These are phyloP conservation scores for Didymella segeticola DNA, from an alignment of 2,329 filamentous ascomycete species.

Conservation along the genomic window DNA sequence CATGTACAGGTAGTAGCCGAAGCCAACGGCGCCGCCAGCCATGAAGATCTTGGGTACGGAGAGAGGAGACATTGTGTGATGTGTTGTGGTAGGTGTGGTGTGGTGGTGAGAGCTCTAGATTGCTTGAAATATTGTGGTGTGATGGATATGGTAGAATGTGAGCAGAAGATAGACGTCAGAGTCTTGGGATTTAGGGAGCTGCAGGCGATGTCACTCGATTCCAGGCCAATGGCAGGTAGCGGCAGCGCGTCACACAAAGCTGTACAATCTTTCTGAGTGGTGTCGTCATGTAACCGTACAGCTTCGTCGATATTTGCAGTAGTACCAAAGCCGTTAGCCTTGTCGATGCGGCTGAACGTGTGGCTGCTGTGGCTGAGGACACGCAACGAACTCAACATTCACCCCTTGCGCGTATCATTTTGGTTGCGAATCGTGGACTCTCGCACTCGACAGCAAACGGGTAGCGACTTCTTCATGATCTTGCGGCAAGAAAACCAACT, in stretches of 20 bases:
- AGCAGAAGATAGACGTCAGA: constrained; percentile 9
- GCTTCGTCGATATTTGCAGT: constrained; percentile 6
- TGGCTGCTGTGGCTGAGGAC: constrained; percentile 24
- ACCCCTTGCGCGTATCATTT: constrained; percentile 27
- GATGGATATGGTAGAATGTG: constrained; percentile 7
- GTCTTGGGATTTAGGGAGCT: neutral
- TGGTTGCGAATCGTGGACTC: constrained; percentile 5
- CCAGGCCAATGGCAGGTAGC: constrained; percentile 12
- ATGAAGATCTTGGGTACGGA: constrained; percentile 48
- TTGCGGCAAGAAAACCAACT: constrained; percentile 19
- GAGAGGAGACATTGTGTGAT: constrained; percentile 37
- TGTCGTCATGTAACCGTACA: constrained; percentile 15
- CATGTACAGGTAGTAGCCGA: constrained; percentile 47
- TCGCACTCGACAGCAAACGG: neutral
- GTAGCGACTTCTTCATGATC: constrained; percentile 25
- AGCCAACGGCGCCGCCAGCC: constrained; percentile 45
- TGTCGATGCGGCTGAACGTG: constrained; percentile 2
- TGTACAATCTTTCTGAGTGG: constrained; percentile 9
- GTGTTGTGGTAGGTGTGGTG: neutral
- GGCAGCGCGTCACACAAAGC: constrained; percentile 8
- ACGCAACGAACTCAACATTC: constrained; percentile 29
- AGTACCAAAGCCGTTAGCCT: neutral
- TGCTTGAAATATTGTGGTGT: neutral
- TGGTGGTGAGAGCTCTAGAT: neutral
- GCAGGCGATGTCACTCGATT: constrained; percentile 5